phyloP scores from a whole-genome alignment of 2,329 filamentous ascomycete genomes.

The Cytospora leucostoma region DNA sequence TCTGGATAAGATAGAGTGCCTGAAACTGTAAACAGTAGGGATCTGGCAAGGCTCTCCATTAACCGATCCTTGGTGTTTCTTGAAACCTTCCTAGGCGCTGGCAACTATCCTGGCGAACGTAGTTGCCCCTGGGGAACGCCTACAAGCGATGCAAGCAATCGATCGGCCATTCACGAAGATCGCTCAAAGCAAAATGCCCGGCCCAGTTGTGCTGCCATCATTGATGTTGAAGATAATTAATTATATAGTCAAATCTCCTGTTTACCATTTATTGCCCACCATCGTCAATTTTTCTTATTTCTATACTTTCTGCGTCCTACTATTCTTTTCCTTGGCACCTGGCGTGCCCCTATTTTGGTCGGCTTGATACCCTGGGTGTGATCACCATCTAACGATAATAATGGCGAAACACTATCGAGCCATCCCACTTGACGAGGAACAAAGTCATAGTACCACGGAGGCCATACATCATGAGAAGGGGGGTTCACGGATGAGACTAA shows the following conservation, averaged over 20 bases:
- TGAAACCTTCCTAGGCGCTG: not conserved
- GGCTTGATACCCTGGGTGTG: constrained; percentile 22
- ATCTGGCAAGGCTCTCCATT: not conserved
- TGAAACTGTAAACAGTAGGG: not conserved
- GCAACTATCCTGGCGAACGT: not conserved
- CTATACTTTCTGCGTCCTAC: not conserved
- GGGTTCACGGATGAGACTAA: constrained; percentile 20
- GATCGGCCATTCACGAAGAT: constrained; percentile 16
- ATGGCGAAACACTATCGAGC: constrained; percentile 42
- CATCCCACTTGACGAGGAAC: constrained; percentile 42
- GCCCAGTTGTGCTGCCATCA: constrained; percentile 1
- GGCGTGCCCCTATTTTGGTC: constrained; percentile 18
- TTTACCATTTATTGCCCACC: not conserved
- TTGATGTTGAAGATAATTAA: constrained; percentile 2
- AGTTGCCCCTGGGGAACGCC: constrained; percentile 2
- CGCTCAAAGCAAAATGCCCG: constrained; percentile 17
- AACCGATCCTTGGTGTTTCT: not conserved
- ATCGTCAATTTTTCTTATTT: constrained; percentile 3
- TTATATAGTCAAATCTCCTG: not conserved
- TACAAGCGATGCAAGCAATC: not conserved
- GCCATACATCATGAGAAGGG: constrained; percentile 30
- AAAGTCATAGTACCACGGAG: constrained; percentile 31
- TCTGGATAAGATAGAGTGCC: not conserved
- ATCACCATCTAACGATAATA: constrained; percentile 22
- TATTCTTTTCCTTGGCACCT: constrained; percentile 24